Evolutionary conservation across 1,284 basidiomycete genomes (phyloP).

Genomic region (Naganishia liquefaciens): DNA sequence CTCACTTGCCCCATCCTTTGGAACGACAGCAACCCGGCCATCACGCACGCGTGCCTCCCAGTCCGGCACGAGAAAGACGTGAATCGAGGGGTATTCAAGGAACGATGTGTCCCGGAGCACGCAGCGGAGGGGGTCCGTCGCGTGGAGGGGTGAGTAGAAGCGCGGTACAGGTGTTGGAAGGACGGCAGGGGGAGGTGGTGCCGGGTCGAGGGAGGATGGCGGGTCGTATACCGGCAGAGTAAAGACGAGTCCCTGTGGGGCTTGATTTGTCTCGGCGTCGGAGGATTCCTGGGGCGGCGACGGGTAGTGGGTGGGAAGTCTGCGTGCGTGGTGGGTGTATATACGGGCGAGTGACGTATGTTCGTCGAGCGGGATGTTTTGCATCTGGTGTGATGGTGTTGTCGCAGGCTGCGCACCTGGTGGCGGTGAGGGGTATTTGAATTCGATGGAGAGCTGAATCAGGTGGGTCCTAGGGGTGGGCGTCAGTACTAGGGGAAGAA

Average conservation of each 20-base stretch:
- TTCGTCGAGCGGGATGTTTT: conserved; percentile 16
- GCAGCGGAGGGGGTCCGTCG: conserved; percentile 55
- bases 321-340: conserved; percentile 9
- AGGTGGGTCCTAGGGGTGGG: conserved; percentile 62
- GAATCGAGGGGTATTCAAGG: conserved; percentile 76
- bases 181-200: conserved; percentile 41
- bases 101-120: conserved; percentile 66
- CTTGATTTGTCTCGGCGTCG: neutral
- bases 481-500: conserved; percentile 18
- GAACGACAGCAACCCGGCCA: conserved; percentile 48
- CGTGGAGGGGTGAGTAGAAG: conserved; percentile 64
- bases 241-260: conserved; percentile 30
- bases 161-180: conserved; percentile 35
- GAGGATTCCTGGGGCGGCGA: neutral
- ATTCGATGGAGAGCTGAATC: conserved; percentile 71
- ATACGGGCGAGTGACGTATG: neutral
- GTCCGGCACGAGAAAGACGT: conserved; percentile 64
- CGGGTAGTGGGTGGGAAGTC: conserved; percentile 23
- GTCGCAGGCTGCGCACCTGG: conserved; percentile 40
- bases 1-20: neutral
- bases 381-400: conserved; percentile 19
- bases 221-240: conserved; percentile 33
- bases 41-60: conserved; percentile 61
- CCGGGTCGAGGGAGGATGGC: conserved; percentile 31
- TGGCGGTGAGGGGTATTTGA: conserved; percentile 46